Evolutionary conservation across 2,329 filamentous ascomycete species (phyloP).

Genomic region (Colletotrichum sublineola): DNA sequence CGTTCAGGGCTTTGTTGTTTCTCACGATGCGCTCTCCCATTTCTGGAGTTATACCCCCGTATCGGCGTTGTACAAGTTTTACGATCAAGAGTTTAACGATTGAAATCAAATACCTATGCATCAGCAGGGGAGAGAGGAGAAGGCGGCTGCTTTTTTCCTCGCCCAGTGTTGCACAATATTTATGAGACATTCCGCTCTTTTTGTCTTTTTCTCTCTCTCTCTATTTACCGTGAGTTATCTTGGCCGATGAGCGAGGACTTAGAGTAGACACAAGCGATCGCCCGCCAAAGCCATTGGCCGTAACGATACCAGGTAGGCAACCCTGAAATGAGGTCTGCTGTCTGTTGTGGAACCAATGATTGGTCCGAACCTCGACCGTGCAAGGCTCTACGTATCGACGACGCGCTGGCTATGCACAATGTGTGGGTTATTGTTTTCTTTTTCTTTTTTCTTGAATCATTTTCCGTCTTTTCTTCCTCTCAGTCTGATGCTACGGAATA

Average conservation of each 20-base stretch:
- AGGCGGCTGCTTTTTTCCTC: not conserved
- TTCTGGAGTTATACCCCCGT: constrained; percentile 29
- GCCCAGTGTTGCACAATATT: not conserved
- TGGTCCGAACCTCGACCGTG: not conserved
- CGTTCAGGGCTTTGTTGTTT: constrained; percentile 1
- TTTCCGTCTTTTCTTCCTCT: too few relatives aligned
- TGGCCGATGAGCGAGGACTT: not conserved
- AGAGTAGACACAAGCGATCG: not conserved
- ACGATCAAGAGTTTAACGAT: constrained; percentile 3
- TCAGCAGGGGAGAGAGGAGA: constrained; percentile 47
- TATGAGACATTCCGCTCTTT: not conserved
- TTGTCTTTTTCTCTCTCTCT: too few relatives aligned
- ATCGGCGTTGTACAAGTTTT: constrained; percentile 22
- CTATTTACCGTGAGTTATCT: not conserved
- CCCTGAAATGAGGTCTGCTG: not conserved
- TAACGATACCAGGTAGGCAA: not conserved
- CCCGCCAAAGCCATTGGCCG: not conserved
- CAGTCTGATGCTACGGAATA: not conserved
- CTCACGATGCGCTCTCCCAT: constrained; percentile 14
- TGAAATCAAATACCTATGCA: not conserved
- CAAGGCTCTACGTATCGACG: not conserved
- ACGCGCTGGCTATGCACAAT: not conserved
- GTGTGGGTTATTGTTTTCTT: not conserved
- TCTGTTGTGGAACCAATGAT: not conserved
- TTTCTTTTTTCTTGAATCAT: too few relatives aligned